A percentile compares a stretch with the other conserved stretches of the same genome.
Evolutionary conservation across 768 basidiomycete species (phyloP).

Genomic region (Tylopilus plumbeoviolaceoides): DNA sequence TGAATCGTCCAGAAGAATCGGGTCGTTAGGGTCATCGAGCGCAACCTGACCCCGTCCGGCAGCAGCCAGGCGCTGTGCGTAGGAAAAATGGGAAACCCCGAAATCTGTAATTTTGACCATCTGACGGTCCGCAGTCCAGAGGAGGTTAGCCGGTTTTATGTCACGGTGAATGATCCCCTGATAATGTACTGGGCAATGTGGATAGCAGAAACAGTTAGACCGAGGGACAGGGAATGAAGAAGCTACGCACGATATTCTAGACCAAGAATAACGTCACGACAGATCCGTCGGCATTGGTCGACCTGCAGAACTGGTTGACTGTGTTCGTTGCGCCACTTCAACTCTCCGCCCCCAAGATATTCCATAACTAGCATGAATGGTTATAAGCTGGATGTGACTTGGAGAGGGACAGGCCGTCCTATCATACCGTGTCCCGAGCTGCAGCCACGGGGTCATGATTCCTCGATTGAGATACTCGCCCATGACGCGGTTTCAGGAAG

Average conservation of each 20-base stretch:
- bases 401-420: slow-evolving; percentile 16
- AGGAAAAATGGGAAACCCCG: slow-evolving; percentile 94
- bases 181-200: slow-evolving; percentile 68
- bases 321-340: slow-evolving; percentile 74
- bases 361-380: slow-evolving; percentile 74
- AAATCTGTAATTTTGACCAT: slow-evolving; percentile 98
- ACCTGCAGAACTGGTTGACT: slow-evolving; percentile 75
- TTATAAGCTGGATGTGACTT: slow-evolving; percentile 18
- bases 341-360: slow-evolving; percentile 91
- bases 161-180: slow-evolving; percentile 99
- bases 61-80: slow-evolving; percentile 74
- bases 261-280: slow-evolving; percentile 90
- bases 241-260: slow-evolving; percentile 84
- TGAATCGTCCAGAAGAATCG: slow-evolving; percentile 74
- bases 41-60: slow-evolving; percentile 40
- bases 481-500: slow-evolving; percentile 23
- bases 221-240: slow-evolving; percentile 4
- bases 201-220: not conserved
- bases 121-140: slow-evolving; percentile 82
- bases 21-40: slow-evolving; percentile 49
- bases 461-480: slow-evolving; percentile 29
- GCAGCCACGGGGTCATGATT: slow-evolving; percentile 31
- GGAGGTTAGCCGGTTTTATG: slow-evolving; percentile 97
- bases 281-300: slow-evolving; percentile 79
- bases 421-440: slow-evolving; percentile 30